Evolutionary conservation across 202 grass and related monocot genomes (phyloP), one percentile per base, ranked within the genome.

Genomic region (Elaeis oleifera): DNA sequence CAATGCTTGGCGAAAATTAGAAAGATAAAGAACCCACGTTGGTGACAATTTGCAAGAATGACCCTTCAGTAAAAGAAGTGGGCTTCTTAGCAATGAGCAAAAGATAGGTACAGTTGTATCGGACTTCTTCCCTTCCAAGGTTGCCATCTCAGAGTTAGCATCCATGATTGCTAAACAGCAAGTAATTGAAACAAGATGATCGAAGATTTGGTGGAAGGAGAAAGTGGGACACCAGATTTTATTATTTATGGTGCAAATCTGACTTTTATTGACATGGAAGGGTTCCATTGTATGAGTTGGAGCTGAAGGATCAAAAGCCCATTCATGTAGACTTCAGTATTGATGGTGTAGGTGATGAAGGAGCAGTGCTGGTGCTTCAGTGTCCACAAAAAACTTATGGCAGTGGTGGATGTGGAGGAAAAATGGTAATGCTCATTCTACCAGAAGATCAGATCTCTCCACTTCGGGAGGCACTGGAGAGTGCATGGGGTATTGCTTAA

Each of bases 261-360:
- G 49, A 99, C 94, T 60, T 84, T 99, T 54, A 82, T 94, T 56
- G 88, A 99, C 71, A 89, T 99, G 85, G 75, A 84, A 73, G 58
- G 56, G 59, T 82, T 48, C 67, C 84, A 18, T 50, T 87, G 53
- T 89, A 94, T 60, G 85, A 78, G 64, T 69, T 99, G 50, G 79
- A 81, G 64, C 54, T 99, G 48, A 86, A 68, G 75, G 85, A 85
- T 7, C 77, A 78, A 78, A 62, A 76, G 7, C 88, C 94, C 4
- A 76, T 65, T 14, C 83, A 75, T 49, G 88, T 89, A 21, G 94
- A 94, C 57, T 89, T 80, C 56, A 73, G 72, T 29, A 80, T 99
- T 28, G 80, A 89, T 32, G 88, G 88, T 32, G 82, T 99, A 36
- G 80, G 82, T 4, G 82, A 84, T 50, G 82, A 92, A 62, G 94